A percentile compares a stretch with the other conserved stretches of the same genome.
These are phyloP conservation scores for Trebouxia sp. DNA, from an alignment of 139 green algal genomes.

Conservation along the genomic window DNA sequence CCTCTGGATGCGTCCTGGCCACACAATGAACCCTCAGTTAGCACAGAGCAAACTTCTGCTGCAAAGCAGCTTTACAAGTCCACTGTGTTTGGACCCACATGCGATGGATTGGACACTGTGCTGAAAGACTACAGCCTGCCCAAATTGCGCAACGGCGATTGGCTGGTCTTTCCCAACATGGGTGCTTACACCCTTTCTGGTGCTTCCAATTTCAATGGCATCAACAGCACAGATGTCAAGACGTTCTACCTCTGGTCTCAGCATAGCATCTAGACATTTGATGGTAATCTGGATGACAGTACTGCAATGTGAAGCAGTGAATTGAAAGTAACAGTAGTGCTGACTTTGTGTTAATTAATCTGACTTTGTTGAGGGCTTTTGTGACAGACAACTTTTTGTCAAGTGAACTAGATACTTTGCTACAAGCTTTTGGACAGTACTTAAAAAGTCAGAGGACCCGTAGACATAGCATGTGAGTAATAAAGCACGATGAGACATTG, in stretches of 20 bases:
- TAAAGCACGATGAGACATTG: no score
- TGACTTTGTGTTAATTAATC: no score
- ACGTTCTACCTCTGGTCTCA: conserved; percentile 54
- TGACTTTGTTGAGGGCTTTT: no score
- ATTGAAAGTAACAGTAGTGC: no score
- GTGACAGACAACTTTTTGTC: no score
- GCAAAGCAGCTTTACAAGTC: conserved; percentile 36
- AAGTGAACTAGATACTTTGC: no score
- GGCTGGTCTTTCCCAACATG: conserved; percentile 88
- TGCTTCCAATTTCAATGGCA: conserved; percentile 84
- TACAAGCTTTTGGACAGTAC: no score
- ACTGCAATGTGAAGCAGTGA: no score
- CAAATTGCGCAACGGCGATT: conserved; percentile 78
- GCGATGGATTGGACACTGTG: conserved; percentile 83
- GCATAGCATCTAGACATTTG: not conserved
- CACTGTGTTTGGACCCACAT: conserved; percentile 90
- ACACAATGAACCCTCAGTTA: not conserved
- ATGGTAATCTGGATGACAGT: no score
- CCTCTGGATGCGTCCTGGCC: not conserved
- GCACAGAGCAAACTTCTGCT: not conserved
- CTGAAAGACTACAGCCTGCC: conserved; percentile 35
- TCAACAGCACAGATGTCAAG: conserved; percentile 42
- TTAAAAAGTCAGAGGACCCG: no score
- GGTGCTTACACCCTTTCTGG: conserved; percentile 92
- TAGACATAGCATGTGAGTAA: no score